Conservation (phyloP, 768 basidiomycete genomes). For the Termitomyces sp. region DNA sequence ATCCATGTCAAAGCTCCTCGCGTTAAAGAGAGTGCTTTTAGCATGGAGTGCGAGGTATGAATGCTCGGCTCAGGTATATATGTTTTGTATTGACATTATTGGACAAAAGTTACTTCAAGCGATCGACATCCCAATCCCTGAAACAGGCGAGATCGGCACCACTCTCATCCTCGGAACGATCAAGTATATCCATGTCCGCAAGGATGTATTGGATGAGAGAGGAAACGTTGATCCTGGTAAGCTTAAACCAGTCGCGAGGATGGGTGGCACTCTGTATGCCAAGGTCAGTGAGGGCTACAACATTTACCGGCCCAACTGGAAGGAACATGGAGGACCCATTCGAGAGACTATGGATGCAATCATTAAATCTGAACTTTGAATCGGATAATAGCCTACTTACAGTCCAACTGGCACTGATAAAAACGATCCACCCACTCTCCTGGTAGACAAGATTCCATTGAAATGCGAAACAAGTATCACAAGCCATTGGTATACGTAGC, state of each 20-base stretch:
- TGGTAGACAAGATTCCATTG: too few relatives aligned
- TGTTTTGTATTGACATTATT: conserved; percentile 22
- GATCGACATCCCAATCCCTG: conserved; percentile 38
- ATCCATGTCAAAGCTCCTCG: conserved; percentile 46
- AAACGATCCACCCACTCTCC: too few relatives aligned
- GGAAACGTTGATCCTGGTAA: conserved; percentile 46
- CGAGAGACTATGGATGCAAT: conserved; percentile 3
- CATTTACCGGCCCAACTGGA: conserved; percentile 55
- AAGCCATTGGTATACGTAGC: too few relatives aligned
- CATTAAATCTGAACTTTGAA: background rate
- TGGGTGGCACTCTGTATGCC: conserved; percentile 52
- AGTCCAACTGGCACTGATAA: too few relatives aligned
- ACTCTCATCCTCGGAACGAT: conserved; percentile 50
- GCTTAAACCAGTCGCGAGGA: conserved; percentile 43
- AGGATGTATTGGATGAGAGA: conserved; percentile 43
- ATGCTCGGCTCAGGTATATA: background rate
- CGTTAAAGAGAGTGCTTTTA: conserved; percentile 62
- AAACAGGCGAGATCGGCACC: conserved; percentile 28
- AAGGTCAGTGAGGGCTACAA: conserved; percentile 42
- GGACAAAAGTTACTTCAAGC: conserved; percentile 36
- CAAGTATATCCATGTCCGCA: conserved; percentile 56
- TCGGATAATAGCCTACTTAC: background rate
- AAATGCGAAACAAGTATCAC: too few relatives aligned
- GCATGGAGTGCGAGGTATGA: conserved; percentile 55
- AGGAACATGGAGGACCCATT: conserved; percentile 16